Base-by-base conservation (phyloP, 1,284 basidiomycete genomes). In the Trametes versicolor region DNA sequence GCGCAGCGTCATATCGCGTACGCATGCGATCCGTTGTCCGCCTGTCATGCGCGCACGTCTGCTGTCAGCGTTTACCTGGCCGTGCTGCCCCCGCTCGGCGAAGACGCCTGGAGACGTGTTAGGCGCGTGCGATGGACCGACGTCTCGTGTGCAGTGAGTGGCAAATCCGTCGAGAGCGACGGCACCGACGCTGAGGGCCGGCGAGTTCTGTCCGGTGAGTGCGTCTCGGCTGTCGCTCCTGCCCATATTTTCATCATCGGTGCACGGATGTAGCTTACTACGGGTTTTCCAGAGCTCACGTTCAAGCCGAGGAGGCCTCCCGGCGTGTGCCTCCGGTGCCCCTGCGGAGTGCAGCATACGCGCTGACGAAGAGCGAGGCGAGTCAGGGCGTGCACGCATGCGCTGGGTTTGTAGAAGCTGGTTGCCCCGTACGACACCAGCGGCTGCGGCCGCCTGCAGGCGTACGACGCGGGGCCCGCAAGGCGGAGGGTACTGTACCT, bases 101-200 rank as follows among this genome's bases (percentile, higher is more conserved):
- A 96, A 87, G 63, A 97, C 96, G 78, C 95, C 95, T 0, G 95
- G 94, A 48, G 92, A 94, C 71, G 83, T 93, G 91, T 93, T 64
- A 12, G 56, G 53, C 86, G 13, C 23, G 4, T 69, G 25, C 17
- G 32, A 25, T 48, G 21, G 2, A 17, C 21, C 39, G 10, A 25
- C 41, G 9, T 17, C 54, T 47, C 96, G 67, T 91, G 93, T 70
- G 92, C 94, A 6, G 94, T 94, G 89, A 96, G 95, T 74, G 94
- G 95, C 47, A 94, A 95, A 77, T 89, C 91, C 0, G 85, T 97
- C 37, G 93, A 96, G 75, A 86, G 96, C 45, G 93, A 96, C 79
- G 96, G 96, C 79, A 96, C 94, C 0, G 94, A 96, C 74, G 94
- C 94, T 4, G 93, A 95, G 75, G 95, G 95, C 21, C 88, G 95